Base-by-base conservation (phyloP, 345 rosid genomes). In the Streptanthus diversifolius region DNA sequence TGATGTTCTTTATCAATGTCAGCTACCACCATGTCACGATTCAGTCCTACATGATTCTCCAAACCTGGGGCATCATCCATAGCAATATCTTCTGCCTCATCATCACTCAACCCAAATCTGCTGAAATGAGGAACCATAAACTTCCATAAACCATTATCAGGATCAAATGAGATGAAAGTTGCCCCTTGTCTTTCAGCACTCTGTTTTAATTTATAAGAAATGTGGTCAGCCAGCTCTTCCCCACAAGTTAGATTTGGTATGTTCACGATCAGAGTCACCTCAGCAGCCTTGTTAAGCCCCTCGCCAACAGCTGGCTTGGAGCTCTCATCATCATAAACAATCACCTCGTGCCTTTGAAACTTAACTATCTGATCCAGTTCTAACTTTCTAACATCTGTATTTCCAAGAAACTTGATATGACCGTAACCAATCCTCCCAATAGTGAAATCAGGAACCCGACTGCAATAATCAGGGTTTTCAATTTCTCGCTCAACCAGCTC, bases 81-180 rank as follows among this genome's bases (percentile, higher is more conserved):
- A 30, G 70, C 36, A 44, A 88, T 83, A 81, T 89, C 98, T 68
- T 90, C 99, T 58, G 88, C 96, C 17, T 95, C 99, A 76, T 88
- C 93, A n/a, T 91, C 99, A 76, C 86, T 86, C 72, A 91, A 81
- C 56, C 99, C 98, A 72, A 90, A 95, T 82, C 92, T 90, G 81
- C 99, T 91, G 70, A 91, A 95, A 83, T 95, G 98, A 60, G 68
- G 79, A 63, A 91, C 97, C 78, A 70, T 63, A 78, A 95, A 91
- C 76, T 83, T 91, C 98, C 98, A 91, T 25, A 84, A 86, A 62
- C 89, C 83, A 74, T 63, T 80, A 52, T 33, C 54, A 56, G 82
- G 82, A 74, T 88, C 77, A 79, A 87, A 91, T 1, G 91, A 86
- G 79, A 88, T 80, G 66, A 95, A 91, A 3, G 41, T 40, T 52